Evolutionary conservation across 192 early-diverging fungal species (phyloP).

Genomic region (Backusella westeae): DNA sequence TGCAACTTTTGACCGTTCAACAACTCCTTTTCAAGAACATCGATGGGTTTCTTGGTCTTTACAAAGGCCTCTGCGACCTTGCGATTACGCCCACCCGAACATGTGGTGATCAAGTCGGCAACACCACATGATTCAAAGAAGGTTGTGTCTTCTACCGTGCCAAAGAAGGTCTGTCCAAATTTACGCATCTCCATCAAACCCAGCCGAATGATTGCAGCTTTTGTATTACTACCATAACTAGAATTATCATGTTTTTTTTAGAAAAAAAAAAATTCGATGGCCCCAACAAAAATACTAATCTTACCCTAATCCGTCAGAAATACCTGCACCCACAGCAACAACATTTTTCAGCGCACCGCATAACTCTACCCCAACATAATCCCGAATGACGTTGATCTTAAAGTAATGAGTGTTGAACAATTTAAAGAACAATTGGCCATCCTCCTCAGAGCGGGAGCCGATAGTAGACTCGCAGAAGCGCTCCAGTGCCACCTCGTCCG

Average conservation of each 20-base stretch:
- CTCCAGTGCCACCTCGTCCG: conserved; percentile 89
- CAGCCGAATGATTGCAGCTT: conserved; percentile 96
- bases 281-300: conserved; percentile 13
- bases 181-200: conserved; percentile 95
- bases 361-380: conserved; percentile 91
- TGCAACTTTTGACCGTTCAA: conserved; percentile 97
- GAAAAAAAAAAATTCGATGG: neutral
- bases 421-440: conserved; percentile 77
- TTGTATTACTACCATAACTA: conserved; percentile 84
- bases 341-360: conserved; percentile 98
- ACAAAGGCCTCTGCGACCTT: conserved; percentile 89
- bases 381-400: conserved; percentile 76
- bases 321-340: conserved; percentile 89
- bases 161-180: conserved; percentile 78
- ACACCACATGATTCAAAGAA: conserved; percentile 98
- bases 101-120: conserved; percentile 96
- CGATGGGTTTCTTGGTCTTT: conserved; percentile 86
- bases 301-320: conserved; percentile 88
- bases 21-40: conserved; percentile 83
- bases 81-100: conserved; percentile 92
- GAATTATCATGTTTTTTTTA: neutral
- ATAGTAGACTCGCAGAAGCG: conserved; percentile 96
- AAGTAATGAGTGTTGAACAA: conserved; percentile 89
- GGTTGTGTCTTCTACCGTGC: conserved; percentile 82
- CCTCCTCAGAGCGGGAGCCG: conserved; percentile 64